A percentile compares a stretch with the other conserved stretches of the same genome.
Conservation (phyloP, 2,329 filamentous ascomycete genomes). For the Balansia obtecta region DNA sequence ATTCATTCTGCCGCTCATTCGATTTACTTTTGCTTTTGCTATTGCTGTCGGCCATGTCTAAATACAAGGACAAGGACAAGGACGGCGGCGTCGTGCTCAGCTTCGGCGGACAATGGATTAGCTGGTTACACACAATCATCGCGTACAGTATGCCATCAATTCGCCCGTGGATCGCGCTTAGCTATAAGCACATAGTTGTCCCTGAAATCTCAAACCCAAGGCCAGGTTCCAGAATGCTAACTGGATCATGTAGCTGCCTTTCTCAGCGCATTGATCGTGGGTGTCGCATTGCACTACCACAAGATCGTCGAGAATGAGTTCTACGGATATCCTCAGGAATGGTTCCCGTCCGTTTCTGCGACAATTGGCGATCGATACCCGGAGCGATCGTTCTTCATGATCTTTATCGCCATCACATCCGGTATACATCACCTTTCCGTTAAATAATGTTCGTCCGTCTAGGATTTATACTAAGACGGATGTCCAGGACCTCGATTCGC, state of each 20-base stretch:
- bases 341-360: slow-evolving; percentile 91
- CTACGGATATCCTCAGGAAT: slow-evolving; percentile 87
- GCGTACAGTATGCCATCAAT: slow-evolving; percentile 57
- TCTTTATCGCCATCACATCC: slow-evolving; percentile 94
- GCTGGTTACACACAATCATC: slow-evolving; percentile 71
- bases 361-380: slow-evolving; percentile 97
- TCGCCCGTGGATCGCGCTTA: not conserved
- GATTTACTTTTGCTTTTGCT: slow-evolving; percentile 11
- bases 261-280: slow-evolving; percentile 71
- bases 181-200: not conserved
- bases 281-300: slow-evolving; percentile 72
- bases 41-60: slow-evolving; percentile 21
- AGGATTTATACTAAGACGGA: not conserved
- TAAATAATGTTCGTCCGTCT: not conserved
- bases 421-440: slow-evolving; percentile 33
- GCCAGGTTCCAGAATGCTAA: slow-evolving; percentile 9
- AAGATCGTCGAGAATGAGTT: slow-evolving; percentile 98
- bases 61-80: slow-evolving; percentile 53
- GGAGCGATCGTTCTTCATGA: slow-evolving; percentile 90
- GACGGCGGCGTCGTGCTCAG: slow-evolving; percentile 45
- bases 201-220: not conserved
- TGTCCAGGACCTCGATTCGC: slow-evolving; percentile 70
- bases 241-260: slow-evolving; percentile 53
- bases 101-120: slow-evolving; percentile 82
- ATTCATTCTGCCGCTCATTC: slow-evolving; percentile 6